Conservation (phyloP, 2,329 filamentous ascomycete genomes). For the Tricladium varicosporioides region DNA sequence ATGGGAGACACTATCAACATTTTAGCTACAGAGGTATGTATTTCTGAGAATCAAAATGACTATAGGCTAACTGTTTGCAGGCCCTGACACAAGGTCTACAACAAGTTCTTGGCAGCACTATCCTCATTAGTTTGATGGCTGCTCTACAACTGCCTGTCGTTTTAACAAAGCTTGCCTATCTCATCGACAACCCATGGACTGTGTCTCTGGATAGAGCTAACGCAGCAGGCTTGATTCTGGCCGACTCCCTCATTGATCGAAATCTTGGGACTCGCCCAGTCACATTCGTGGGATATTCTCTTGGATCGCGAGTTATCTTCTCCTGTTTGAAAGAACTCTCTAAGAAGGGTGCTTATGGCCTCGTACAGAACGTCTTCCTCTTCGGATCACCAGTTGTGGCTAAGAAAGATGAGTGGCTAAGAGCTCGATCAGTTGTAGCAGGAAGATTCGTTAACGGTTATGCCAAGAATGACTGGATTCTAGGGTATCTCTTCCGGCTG, state of each 20-base stretch:
- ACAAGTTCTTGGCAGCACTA: slow-evolving; percentile 87
- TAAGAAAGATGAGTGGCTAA: slow-evolving; percentile 85
- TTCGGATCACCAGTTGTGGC: slow-evolving; percentile 92
- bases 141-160: slow-evolving; percentile 90
- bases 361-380: slow-evolving; percentile 92
- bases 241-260: slow-evolving; percentile 87
- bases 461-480: slow-evolving; percentile 93
- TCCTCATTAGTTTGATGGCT: slow-evolving; percentile 86
- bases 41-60: not conserved
- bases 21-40: slow-evolving; percentile 85
- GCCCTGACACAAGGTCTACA: slow-evolving; percentile 94
- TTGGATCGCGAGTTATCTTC: slow-evolving; percentile 90
- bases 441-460: slow-evolving; percentile 96
- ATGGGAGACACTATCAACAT: slow-evolving; percentile 99
- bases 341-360: slow-evolving; percentile 76
- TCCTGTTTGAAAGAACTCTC: slow-evolving; percentile 86
- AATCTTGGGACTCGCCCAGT: slow-evolving; percentile 89
- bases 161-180: slow-evolving; percentile 87
- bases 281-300: slow-evolving; percentile 90
- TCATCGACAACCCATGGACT: slow-evolving; percentile 98
- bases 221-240: slow-evolving; percentile 84
- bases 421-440: slow-evolving; percentile 76
- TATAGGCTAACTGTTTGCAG: slow-evolving; percentile 44
- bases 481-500: slow-evolving; percentile 92
- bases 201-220: slow-evolving; percentile 92